Conservation (phyloP, 352 stramenopile species). For the Thalassiosira mediterranea region DNA sequence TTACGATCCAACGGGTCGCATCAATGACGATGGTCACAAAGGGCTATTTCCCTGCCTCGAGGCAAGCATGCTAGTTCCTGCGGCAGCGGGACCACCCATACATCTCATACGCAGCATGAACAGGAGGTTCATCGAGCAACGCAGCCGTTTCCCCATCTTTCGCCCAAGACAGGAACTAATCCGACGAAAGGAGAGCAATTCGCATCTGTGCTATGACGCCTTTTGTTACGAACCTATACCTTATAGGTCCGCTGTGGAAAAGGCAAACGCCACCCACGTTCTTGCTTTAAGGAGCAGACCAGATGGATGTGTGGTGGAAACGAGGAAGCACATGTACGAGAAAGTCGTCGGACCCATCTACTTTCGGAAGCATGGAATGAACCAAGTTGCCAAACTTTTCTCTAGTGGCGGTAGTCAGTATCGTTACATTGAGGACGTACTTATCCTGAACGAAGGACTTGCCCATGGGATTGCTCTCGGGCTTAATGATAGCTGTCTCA, state of each 20-base stretch:
- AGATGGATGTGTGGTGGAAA: slow-evolving; percentile 58
- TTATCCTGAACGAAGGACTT: slow-evolving; percentile 68
- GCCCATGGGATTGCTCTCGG: too few relatives aligned
- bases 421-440: slow-evolving; percentile 77
- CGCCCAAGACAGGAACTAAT: slow-evolving; percentile 21
- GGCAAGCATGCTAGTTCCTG: slow-evolving; percentile 76
- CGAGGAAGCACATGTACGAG: slow-evolving; percentile 73
- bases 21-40: slow-evolving; percentile 43
- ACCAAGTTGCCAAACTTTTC: slow-evolving; percentile 74
- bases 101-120: slow-evolving; percentile 43
- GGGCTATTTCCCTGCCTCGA: slow-evolving; percentile 76
- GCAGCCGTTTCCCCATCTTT: slow-evolving; percentile 32
- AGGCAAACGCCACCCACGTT: slow-evolving; percentile 75
- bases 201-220: slow-evolving; percentile 74
- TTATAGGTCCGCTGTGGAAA: slow-evolving; percentile 75
- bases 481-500: too few relatives aligned
- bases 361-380: slow-evolving; percentile 66
- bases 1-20: slow-evolving; percentile 41
- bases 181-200: slow-evolving; percentile 17
- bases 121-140: slow-evolving; percentile 28
- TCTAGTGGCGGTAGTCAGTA: slow-evolving; percentile 79
- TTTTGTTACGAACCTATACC: slow-evolving; percentile 81
- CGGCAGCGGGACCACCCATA: slow-evolving; percentile 68
- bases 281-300: slow-evolving; percentile 67
- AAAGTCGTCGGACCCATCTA: slow-evolving; percentile 69